Base-by-base conservation (phyloP, 805 yeast species). In the Saccharomycopsis schoenii region DNA sequence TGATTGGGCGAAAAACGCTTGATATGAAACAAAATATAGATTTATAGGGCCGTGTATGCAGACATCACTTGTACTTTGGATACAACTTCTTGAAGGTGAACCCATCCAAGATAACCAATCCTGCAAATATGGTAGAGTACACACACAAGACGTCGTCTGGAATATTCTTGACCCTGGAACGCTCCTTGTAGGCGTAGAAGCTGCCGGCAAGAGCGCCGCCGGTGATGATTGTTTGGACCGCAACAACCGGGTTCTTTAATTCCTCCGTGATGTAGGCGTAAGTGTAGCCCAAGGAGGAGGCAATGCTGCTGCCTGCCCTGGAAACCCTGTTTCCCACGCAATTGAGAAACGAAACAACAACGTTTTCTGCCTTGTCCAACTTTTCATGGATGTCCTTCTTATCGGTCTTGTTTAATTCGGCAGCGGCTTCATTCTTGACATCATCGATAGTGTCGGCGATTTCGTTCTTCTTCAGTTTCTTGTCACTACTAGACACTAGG, bases 291-390 rank as follows among this genome's bases (percentile, higher is more conserved):
- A 69, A 41, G 40, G 66, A 65, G 4, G 63, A 67, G 52, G 66
- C 67, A 21, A 67, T 58, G 63, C 62, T 54, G 43, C 55, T 52
- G 41, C 59, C 34, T 41, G 56, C 57, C 39, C 56, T 41, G 36
- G 64, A 50, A 66, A 69, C 54, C 62, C 65, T 51, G 65, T 65
- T 56, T 67, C 67, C 79, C 68, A 90, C 73, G 39, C 89, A 85
- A 71, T 85, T 84, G 61, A 94, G 76, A 61, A 96, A 89, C 64
- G 86, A 85, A 57, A 90, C 80, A 24, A 89, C 79, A 37, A 85
- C 82, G 63, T 82, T 83, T 71, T 94, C 98, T 57, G 82, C 79
- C 61, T 88, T 94, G 34, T 68, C 68, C 11, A 70, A 66, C 64
- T 71, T 68, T 61, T 68, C 66, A 17, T 69, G 67, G 6, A 71